A percentile compares a stretch with the other conserved stretches of the same genome.
Evolutionary conservation across 1,284 basidiomycete genomes (phyloP).

Genomic region (Cutaneotrichosporon cutaneum): DNA sequence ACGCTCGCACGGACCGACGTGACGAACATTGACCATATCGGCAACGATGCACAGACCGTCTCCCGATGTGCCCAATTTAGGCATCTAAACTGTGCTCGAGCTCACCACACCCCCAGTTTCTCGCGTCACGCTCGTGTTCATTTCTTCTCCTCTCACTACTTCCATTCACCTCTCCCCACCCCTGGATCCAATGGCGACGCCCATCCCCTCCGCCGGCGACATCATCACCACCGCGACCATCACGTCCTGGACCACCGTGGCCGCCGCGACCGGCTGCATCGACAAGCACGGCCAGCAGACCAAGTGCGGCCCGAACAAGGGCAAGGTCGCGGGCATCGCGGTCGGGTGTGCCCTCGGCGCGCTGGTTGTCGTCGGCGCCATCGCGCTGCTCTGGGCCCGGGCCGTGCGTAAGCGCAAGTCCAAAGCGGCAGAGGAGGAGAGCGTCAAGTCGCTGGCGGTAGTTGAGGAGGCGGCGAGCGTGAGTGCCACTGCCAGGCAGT

Average conservation of each 20-base stretch:
- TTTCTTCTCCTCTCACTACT: neutral
- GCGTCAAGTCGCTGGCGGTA: neutral
- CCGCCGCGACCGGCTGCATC: neutral
- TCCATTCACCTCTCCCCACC: neutral
- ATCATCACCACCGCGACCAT: neutral
- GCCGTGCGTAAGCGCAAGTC: neutral
- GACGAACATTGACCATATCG: neutral
- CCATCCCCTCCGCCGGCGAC: neutral
- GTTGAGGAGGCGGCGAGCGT: neutral
- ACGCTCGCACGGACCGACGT: neutral
- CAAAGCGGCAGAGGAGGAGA: neutral
- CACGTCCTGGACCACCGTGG: neutral
- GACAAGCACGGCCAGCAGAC: neutral
- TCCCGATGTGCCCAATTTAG: neutral
- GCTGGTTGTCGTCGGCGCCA: neutral
- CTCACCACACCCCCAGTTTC: neutral
- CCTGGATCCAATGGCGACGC: neutral
- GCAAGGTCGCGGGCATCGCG: neutral
- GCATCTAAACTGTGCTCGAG: neutral
- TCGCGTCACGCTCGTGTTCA: neutral
- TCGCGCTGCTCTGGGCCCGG: neutral
- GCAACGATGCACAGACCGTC: conserved; percentile 2
- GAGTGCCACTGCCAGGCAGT: too few relatives aligned
- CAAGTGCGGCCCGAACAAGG: too few relatives aligned
- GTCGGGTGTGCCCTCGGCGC: neutral